Base-by-base conservation (phyloP, 306 rosid genomes). In the Lablab purpureus region DNA sequence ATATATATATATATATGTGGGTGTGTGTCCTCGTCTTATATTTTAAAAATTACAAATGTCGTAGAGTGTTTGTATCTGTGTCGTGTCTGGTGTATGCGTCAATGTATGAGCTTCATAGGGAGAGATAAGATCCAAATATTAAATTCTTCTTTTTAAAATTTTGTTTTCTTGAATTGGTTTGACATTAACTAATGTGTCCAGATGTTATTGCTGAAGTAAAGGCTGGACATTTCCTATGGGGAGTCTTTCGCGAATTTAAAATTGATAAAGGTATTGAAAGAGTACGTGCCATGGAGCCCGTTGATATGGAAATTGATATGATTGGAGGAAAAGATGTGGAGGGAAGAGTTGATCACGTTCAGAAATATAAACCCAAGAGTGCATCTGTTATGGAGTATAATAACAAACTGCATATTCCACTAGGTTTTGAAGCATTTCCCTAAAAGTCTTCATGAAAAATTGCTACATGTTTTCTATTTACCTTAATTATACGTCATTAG, bases 251-350 rank as follows among this genome's bases (percentile, higher is more conserved):
- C 17, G 43, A 0, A 30, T 56, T 2, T 0, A 58, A 78, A 55
- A 40, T 47, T 14, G 28, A 18, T 36, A 50, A 76, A 68, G 62
- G 76, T 80, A 51, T n/a, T 3, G 68, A 46, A 71, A 67, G 36
- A 54, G 41, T 22, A 23, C 60, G 67, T 40, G 62, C 55, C 7
- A 76, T 67, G 73, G 60, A 74, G 46, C 79, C 27, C 15, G 70
- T 47, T 47, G 86, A 85, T 50, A 94, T 88, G 96, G 94, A 85
- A 28, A 45, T 89, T 22, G 93, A 85, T 73, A 87, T 86, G 91
- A 23, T 82, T 5, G 90, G 87, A 47, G 97, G 90, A 78, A 21
- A 73, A 41, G 78, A 62, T 2, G 75, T 85, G 15, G 23, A 2
- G 40, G 90, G 81, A 19, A 87, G 62, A 79, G 55, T 59, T 46